Evolutionary conservation across 257 asterid genomes (phyloP).

Genomic region (Datura wrightii): DNA sequence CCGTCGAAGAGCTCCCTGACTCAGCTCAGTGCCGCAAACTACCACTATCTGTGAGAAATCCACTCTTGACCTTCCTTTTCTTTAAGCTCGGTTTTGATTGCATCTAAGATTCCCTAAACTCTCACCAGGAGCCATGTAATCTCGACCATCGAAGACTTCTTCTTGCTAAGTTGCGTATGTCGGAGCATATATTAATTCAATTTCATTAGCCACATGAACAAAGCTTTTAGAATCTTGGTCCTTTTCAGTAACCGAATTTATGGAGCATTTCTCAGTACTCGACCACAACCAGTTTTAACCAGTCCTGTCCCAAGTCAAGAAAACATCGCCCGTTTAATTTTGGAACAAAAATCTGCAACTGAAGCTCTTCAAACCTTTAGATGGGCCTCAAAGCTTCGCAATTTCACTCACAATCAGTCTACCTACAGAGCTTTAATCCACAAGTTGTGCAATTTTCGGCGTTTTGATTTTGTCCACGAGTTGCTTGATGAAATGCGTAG

Average conservation of each 20-base stretch:
- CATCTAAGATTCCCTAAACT: no score
- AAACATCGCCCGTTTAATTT: slow-evolving; percentile 65
- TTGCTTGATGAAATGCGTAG: slow-evolving; percentile 92
- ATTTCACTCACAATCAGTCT: slow-evolving; percentile 63
- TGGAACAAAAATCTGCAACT: slow-evolving; percentile 72
- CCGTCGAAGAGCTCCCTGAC: no score
- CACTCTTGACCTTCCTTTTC: no score
- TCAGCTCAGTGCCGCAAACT: no score
- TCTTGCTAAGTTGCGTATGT: no score
- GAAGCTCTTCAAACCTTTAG: slow-evolving; percentile 85
- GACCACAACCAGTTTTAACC: slow-evolving; percentile 47
- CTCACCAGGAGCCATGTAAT: no score
- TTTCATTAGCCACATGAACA: slow-evolving; percentile 32
- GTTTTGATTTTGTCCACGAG: slow-evolving; percentile 50
- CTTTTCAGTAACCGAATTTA: slow-evolving; percentile 18
- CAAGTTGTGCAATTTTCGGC: slow-evolving; percentile 73
- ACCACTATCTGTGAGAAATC: no score
- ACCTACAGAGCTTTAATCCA: slow-evolving; percentile 82
- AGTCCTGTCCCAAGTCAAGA: slow-evolving; percentile 65
- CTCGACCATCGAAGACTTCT: no score
- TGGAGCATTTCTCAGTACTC: slow-evolving; percentile 29
- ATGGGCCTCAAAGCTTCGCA: slow-evolving; percentile 80
- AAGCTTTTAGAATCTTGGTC: background rate
- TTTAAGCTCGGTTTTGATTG: no score
- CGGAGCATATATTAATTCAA: no score